Evolutionary conservation across 306 rosid species (phyloP).

Genomic region (Rubus idaeus): DNA sequence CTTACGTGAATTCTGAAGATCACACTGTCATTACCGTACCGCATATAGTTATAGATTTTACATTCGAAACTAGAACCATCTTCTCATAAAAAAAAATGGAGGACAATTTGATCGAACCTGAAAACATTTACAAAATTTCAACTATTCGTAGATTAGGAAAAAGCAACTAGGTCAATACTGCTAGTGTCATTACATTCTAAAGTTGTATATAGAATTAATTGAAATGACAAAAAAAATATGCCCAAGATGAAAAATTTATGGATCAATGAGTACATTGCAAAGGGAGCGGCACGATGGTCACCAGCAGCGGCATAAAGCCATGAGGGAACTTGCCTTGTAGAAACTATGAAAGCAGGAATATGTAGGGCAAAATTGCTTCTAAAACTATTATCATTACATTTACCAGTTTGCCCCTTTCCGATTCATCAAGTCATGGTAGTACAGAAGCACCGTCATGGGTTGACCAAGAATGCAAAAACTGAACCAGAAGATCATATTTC

Average conservation of each 20-base stretch:
- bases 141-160: neutral
- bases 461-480: slow-evolving; percentile 85
- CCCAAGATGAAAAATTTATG: slow-evolving; percentile 8
- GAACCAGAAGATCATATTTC: slow-evolving; percentile 96
- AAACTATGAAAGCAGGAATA: slow-evolving; percentile 13
- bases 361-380: slow-evolving; percentile 22
- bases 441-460: slow-evolving; percentile 89
- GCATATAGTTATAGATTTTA: no score
- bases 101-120: neutral
- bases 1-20: no score
- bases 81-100: neutral
- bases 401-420: slow-evolving; percentile 44
- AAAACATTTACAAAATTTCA: slow-evolving; percentile 36
- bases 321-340: neutral
- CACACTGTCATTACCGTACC: no score
- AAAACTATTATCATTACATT: slow-evolving; percentile 18
- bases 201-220: slow-evolving; percentile 15
- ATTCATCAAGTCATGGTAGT: slow-evolving; percentile 93
- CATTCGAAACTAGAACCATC: no score
- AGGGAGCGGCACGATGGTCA: neutral
- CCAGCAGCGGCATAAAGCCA: neutral
- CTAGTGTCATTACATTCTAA: slow-evolving; percentile 17
- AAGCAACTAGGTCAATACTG: slow-evolving; percentile 7
- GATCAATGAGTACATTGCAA: slow-evolving; percentile 5
- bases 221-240: slow-evolving; percentile 9